Evolutionary conservation across 306 rosid genomes (phyloP).

Genomic region (Glycyrrhiza uralensis): DNA sequence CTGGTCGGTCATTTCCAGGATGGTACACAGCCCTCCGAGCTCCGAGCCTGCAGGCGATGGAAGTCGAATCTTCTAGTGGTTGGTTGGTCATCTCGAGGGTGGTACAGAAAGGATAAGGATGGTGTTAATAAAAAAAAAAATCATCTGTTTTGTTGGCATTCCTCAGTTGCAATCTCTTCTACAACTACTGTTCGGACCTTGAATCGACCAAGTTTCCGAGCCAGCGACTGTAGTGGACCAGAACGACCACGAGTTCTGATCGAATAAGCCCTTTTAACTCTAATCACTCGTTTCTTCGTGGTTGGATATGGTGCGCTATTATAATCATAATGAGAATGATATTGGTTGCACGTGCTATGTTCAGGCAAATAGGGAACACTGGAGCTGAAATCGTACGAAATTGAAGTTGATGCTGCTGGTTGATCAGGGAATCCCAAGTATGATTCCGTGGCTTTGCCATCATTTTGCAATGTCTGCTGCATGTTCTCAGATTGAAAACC

Average conservation of each 20-base stretch:
- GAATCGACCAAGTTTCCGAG: conserved; percentile 33
- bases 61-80: too few relatives aligned
- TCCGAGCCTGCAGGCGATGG: too few relatives aligned
- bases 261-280: conserved; percentile 20
- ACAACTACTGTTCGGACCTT: conserved; percentile 25
- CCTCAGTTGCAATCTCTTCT: background rate
- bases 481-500: background rate
- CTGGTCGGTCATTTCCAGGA: too few relatives aligned
- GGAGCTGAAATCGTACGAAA: background rate
- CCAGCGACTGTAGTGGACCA: background rate
- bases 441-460: background rate
- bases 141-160: background rate
- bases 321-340: background rate
- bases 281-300: background rate
- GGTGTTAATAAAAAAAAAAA: too few relatives aligned
- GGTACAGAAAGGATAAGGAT: too few relatives aligned
- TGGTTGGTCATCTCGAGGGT: too few relatives aligned
- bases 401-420: conserved; percentile 12
- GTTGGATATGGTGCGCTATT: background rate
- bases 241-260: conserved; percentile 28
- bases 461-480: conserved; percentile 14
- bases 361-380: background rate
- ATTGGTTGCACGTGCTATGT: background rate
- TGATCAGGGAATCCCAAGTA: background rate
- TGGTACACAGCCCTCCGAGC: too few relatives aligned